Evolutionary conservation across 2,329 filamentous ascomycete genomes (phyloP), one percentile per base, ranked within the genome.

Genomic region (Elsinoe perseae): DNA sequence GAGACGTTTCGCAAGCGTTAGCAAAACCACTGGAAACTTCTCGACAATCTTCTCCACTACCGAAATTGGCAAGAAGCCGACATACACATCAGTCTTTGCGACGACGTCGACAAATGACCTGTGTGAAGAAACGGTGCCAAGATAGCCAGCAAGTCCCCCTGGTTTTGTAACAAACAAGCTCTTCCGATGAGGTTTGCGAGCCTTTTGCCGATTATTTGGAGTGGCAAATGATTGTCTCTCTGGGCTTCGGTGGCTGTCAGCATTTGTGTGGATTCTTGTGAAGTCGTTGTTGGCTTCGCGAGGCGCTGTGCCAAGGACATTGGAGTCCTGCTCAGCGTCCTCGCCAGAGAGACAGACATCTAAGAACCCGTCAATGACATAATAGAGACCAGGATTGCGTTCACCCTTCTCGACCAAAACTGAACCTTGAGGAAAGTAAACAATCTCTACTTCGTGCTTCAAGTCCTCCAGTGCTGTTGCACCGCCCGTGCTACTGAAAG

Each of bases 31-130:
- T 0, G 93, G 93, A 66, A 96, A 93, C 62, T 83, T 85, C 62
- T 98, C 93, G 1, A 95, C 89, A 46, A 98, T 93, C 61, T 90
- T 82, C 67, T 98, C 93, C 25, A 98, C 78, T 0, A 90, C 87
- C 0, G 83, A 80, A 27, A 90, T 81, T 0, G 93, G 93, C 10
- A 98, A 75, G 62, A 98, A 98, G 1, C 93, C 93, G 12, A 98
- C 93, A 65, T 96, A 97, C 1, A 97, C 93, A 71, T 98, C 93
- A 0, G 95, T 98, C 73, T 97, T 97, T 2, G 93, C 95, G 34
- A 92, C 87, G 1, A 98, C 91, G 66, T 97, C 92, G 18, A 95
- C 93, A 67, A 97, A 96, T 0, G 93, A 98, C 23, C 93, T 80
- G 68, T 96, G 95, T 0, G 91, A 95, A 2, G 93, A 95, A 16